These are phyloP conservation scores for Cryptococcus sp. DNA, from an alignment of 1,284 basidiomycete species.

Conservation along the genomic window DNA sequence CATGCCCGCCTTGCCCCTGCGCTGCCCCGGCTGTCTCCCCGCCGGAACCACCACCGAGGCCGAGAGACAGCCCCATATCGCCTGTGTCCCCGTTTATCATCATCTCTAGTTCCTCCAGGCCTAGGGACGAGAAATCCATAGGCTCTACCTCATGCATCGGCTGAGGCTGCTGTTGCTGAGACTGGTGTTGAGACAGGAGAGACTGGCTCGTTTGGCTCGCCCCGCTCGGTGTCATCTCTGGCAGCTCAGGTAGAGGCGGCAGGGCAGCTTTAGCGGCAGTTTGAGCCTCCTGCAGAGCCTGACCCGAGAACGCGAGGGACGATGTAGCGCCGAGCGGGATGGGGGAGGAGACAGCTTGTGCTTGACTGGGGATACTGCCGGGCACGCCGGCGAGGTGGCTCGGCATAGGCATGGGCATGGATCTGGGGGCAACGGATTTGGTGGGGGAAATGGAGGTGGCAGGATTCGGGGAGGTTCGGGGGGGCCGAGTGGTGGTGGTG, in stretches of 20 bases:
- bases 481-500: neutral
- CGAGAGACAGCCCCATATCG: neutral
- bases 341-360: neutral
- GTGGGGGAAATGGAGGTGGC: neutral
- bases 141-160: neutral
- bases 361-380: neutral
- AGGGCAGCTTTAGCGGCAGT: neutral
- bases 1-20: neutral
- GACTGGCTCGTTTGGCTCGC: too few relatives aligned
- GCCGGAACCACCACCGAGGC: neutral
- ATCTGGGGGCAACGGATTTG: neutral
- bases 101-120: conserved; percentile 23
- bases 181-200: neutral
- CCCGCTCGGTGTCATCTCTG: too few relatives aligned
- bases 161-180: neutral
- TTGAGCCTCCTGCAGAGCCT: conserved; percentile 1
- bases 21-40: neutral
- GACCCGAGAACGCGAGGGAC: neutral
- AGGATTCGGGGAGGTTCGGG: neutral
- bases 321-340: conserved; percentile 2
- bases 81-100: conserved; percentile 17
- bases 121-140: conserved; percentile 13
- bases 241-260: neutral
- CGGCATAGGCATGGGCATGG: neutral
- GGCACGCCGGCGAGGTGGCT: neutral